phyloP scores from a whole-genome alignment of 2,329 filamentous ascomycete species.

The Elsinoe ampelina region DNA sequence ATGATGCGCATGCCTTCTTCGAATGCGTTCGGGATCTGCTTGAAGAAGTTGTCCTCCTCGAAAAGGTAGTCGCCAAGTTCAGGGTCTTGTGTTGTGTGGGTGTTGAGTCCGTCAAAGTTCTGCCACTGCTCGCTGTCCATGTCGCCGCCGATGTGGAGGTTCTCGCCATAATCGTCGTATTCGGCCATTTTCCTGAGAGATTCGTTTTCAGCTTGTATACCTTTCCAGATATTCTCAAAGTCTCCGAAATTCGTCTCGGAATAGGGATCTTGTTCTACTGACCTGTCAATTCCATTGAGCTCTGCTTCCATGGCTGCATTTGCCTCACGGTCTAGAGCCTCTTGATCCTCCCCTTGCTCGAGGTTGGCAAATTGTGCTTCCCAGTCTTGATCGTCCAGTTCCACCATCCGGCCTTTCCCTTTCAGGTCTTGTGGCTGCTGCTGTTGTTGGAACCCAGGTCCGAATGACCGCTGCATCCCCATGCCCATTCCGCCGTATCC shows the following conservation, averaged over 20 bases:
- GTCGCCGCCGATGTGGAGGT: constrained; percentile 60
- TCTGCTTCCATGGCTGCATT: constrained; percentile 73
- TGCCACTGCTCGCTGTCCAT: constrained; percentile 73
- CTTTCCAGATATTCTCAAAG: constrained; percentile 83
- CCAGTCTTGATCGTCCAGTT: constrained; percentile 89
- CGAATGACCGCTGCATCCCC: constrained; percentile 34
- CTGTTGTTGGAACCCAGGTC: constrained; percentile 31
- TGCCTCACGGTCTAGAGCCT: constrained; percentile 50
- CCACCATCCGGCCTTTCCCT: constrained; percentile 72
- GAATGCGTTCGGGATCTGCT: constrained; percentile 71
- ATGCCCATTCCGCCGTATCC: constrained; percentile 51
- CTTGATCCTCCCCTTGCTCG: constrained; percentile 57
- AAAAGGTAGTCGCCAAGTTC: constrained; percentile 80
- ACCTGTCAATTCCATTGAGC: constrained; percentile 81
- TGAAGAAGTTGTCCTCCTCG: constrained; percentile 87
- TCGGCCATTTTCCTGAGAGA: constrained; percentile 58
- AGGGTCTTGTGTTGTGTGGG: constrained; percentile 57
- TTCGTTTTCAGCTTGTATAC: constrained; percentile 68
- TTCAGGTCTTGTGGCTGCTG: constrained; percentile 56
- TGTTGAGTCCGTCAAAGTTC: constrained; percentile 60
- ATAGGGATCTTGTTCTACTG: constrained; percentile 42
- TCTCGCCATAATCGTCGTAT: constrained; percentile 54
- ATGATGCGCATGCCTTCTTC: constrained; percentile 90
- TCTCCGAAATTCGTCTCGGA: constrained; percentile 71
- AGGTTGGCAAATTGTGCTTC: constrained; percentile 92